These are phyloP conservation scores for Nitzschia inconspicua DNA, from an alignment of 108 stramenopile genomes.

Conservation along the genomic window DNA sequence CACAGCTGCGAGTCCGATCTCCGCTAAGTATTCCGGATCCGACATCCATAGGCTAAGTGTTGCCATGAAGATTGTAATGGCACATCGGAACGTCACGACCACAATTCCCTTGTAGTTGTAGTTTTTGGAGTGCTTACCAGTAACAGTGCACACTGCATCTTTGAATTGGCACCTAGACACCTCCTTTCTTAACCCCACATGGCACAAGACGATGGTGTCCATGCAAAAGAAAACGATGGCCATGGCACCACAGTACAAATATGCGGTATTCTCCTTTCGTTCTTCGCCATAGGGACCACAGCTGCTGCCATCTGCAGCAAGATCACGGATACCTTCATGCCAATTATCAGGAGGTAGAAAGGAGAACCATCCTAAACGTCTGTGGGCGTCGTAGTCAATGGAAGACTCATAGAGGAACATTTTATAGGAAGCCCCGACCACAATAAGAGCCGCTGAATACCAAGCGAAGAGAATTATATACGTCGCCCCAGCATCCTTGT, in stretches of 20 bases:
- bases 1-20: background rate
- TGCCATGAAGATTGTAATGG: background rate
- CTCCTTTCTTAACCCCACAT: background rate
- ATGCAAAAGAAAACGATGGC: background rate
- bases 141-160: background rate
- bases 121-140: background rate
- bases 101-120: background rate
- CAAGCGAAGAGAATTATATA: constrained; percentile 21
- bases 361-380: constrained; percentile 1
- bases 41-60: background rate
- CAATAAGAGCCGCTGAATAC: constrained; percentile 34
- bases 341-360: too few species aligned
- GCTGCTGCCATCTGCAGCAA: constrained; percentile 1
- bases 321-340: background rate
- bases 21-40: background rate
- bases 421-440: constrained; percentile 41
- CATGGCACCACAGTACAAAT: constrained; percentile 24
- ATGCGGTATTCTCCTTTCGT: constrained; percentile 12
- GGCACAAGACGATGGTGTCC: background rate
- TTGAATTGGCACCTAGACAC: background rate
- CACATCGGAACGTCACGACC: background rate
- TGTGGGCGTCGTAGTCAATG: background rate
- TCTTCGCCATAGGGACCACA: background rate
- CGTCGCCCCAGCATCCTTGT: constrained; percentile 8
- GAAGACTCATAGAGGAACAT: constrained; percentile 31